phyloP scores from a whole-genome alignment of 225 moss, liverwort and hornwort species.

The Straminergon stramineum region DNA sequence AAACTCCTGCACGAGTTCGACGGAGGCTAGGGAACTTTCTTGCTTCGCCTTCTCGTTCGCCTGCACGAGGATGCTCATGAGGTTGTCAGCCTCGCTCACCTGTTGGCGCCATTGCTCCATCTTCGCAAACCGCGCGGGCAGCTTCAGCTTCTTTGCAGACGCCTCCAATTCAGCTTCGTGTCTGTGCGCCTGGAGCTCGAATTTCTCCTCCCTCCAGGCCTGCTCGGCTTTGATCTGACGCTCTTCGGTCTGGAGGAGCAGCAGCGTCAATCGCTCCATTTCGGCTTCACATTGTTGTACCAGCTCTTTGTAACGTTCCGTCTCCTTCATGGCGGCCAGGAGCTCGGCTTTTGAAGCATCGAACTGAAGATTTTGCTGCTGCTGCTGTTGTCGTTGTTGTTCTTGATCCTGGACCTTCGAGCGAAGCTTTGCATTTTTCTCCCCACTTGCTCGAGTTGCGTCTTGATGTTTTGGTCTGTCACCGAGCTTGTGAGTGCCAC shows the following conservation, averaged over 20 bases:
- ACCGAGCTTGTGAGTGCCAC: background rate
- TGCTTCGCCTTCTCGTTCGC: constrained; percentile 70
- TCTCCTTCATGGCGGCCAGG: constrained; percentile 2
- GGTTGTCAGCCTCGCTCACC: constrained; percentile 45
- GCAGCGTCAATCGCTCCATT: constrained; percentile 29
- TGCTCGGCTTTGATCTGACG: constrained; percentile 26
- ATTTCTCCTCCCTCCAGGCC: constrained; percentile 28
- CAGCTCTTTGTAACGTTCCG: background rate
- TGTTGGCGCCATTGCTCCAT: constrained; percentile 28
- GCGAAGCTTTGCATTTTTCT: constrained; percentile 5
- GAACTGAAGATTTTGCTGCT: background rate
- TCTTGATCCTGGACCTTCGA: constrained; percentile 3
- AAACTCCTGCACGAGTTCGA: constrained; percentile 6
- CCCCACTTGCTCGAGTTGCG: constrained; percentile 1
- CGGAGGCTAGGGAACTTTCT: constrained; percentile 5
- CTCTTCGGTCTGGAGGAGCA: constrained; percentile 35
- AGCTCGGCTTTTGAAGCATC: constrained; percentile 4
- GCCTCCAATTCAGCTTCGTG: constrained; percentile 26
- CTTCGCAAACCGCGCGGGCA: constrained; percentile 20
- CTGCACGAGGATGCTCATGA: constrained; percentile 59
- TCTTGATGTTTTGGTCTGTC: constrained; percentile 20
- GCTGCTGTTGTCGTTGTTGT: background rate
- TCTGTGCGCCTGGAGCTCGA: constrained; percentile 8
- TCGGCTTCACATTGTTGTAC: constrained; percentile 37
- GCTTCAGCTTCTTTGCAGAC: constrained; percentile 13